These are phyloP conservation scores for Alternaria solani DNA, from an alignment of 2,329 filamentous ascomycete species.

Conservation along the genomic window DNA sequence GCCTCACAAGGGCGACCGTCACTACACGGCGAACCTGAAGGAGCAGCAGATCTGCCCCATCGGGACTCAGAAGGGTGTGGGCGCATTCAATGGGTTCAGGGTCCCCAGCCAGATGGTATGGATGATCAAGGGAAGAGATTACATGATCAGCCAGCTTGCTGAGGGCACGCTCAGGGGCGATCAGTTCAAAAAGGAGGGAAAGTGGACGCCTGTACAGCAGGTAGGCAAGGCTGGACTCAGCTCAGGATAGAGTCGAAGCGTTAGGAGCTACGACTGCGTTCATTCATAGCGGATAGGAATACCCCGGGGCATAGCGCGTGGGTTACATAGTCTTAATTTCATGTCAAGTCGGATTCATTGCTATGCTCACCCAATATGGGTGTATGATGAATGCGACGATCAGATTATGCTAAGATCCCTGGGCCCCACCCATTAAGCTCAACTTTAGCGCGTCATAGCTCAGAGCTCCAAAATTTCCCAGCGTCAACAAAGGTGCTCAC, in stretches of 20 bases:
- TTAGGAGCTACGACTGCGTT: background rate
- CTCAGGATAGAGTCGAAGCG: slow-evolving; percentile 16
- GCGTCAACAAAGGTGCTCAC: slow-evolving; percentile 3
- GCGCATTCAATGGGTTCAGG: slow-evolving; percentile 48
- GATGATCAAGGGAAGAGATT: slow-evolving; percentile 56
- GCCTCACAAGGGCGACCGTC: slow-evolving; percentile 39
- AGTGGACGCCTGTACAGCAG: slow-evolving; percentile 43
- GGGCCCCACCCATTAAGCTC: slow-evolving; percentile 25
- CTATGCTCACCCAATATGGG: background rate
- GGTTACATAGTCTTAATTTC: background rate
- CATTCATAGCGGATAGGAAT: slow-evolving; percentile 5
- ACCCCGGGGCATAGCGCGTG: background rate
- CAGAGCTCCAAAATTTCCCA: slow-evolving; percentile 39
- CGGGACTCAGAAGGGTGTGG: slow-evolving; percentile 50
- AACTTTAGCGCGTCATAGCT: slow-evolving; percentile 33
- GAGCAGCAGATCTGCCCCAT: slow-evolving; percentile 49
- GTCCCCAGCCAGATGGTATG: slow-evolving; percentile 53
- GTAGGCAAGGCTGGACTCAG: slow-evolving; percentile 34
- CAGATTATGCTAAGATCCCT: slow-evolving; percentile 4
- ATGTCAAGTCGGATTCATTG: background rate
- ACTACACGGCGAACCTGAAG: slow-evolving; percentile 42
- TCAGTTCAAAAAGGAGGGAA: slow-evolving; percentile 47
- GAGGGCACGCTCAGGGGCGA: slow-evolving; percentile 39
- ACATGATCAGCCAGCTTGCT: slow-evolving; percentile 43
- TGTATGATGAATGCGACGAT: background rate